These are phyloP conservation scores for Trichoderma sp. DNA, from an alignment of 2,329 filamentous ascomycete genomes.

Conservation along the genomic window DNA sequence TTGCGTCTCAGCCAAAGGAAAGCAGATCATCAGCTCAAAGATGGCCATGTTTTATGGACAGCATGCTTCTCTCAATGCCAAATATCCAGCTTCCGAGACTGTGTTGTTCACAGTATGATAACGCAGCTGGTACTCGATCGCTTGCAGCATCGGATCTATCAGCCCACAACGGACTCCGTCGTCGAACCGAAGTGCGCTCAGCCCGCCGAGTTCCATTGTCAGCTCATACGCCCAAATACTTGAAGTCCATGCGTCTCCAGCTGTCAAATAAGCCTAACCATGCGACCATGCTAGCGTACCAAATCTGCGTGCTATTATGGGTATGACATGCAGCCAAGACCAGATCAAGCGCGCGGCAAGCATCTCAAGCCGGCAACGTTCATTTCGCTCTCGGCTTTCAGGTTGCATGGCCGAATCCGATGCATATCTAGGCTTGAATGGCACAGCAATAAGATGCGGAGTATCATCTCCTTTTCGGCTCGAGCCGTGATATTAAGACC, in stretches of 20 bases:
- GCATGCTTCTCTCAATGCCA: neutral
- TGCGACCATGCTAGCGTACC: neutral
- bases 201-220: neutral
- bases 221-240: neutral
- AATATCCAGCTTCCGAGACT: neutral
- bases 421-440: neutral
- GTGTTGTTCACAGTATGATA: neutral
- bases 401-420: neutral
- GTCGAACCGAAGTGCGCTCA: neutral
- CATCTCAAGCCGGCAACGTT: neutral
- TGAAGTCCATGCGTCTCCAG: neutral
- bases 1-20: neutral
- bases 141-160: neutral
- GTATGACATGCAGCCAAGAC: neutral
- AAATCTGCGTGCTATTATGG: neutral
- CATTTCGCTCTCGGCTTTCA: neutral
- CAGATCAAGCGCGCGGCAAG: neutral
- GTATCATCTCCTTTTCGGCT: neutral
- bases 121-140: neutral
- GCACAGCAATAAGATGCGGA: neutral
- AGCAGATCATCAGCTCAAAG: neutral
- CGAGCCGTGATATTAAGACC: accelerated
- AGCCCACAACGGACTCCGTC: neutral
- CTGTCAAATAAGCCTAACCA: neutral
- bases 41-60: neutral